Evolutionary conservation across 306 rosid species (phyloP), one percentile per base, ranked within the genome.

Genomic region (Acmispon strigosus): DNA sequence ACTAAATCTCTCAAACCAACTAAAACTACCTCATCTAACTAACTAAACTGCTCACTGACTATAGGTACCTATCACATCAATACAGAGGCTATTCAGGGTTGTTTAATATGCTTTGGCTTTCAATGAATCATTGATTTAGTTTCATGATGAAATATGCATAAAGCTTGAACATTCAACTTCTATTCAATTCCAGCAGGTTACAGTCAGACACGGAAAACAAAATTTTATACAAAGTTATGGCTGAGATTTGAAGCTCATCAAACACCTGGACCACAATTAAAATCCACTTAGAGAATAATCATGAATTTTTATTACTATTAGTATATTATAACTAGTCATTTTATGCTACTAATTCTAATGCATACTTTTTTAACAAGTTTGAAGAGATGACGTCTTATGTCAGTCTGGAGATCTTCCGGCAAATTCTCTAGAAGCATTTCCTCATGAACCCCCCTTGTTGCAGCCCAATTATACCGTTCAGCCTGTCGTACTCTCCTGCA

Each of bases 401-500:
- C 92, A 49, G 87, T 86, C 75, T 85, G 96, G 49, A 92, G 87
- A 81, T 92, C 96, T 75, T 92, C 98, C 0, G 98, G 96, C 76
- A 90, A 79, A 77, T 83, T 83, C 79, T 82, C 93, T 44, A 92
- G 65, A 80, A 88, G 89, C 18, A 32, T 65, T 80, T 86, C 92
- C 56, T 92, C 98, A 80, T 88, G 82, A 60, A 88, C 98, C 0
- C 98, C 98, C 74, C 96, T 90, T 60, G 96, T 90, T 45, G 98
- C 95, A 62, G 93, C 96, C 96, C 96, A 92, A 22, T 20, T 82
- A 66, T 84, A 92, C 53, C 96, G 83, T 74, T 92, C 98, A 41
- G 96, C 93, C 47, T 79, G 82, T 1, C 82, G 80, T 32, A 92
- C 93, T 81, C 73, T 84, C 96, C 98, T 92, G 63, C 77, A 69